Conservation (phyloP, 2,329 filamentous ascomycete species). For the Domatiomyces globalis region DNA sequence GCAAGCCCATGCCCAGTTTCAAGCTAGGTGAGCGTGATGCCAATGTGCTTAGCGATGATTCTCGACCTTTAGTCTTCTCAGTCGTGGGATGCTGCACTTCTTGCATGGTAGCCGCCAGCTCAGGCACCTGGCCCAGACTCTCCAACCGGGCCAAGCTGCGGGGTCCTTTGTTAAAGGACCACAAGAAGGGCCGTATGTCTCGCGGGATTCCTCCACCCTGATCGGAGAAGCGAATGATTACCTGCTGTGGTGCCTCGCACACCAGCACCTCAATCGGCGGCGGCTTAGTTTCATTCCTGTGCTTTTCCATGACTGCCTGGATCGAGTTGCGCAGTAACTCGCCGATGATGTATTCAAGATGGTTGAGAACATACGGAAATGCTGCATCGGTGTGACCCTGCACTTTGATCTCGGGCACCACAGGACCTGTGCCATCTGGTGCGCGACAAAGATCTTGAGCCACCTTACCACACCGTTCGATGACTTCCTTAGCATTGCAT, state of each 20-base stretch:
- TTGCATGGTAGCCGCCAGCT: slow-evolving; percentile 85
- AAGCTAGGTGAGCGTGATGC: slow-evolving; percentile 74
- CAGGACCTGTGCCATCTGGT: slow-evolving; percentile 56
- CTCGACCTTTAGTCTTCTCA: slow-evolving; percentile 21
- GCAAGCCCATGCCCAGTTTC: slow-evolving; percentile 79
- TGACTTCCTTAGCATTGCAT: slow-evolving; percentile 79
- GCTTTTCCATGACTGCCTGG: slow-evolving; percentile 73
- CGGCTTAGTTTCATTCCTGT: slow-evolving; percentile 30
- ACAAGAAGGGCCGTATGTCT: slow-evolving; percentile 74
- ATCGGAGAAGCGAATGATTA: slow-evolving; percentile 92
- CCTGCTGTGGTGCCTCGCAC: slow-evolving; percentile 84
- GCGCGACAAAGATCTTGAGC: slow-evolving; percentile 60
- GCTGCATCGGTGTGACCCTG: slow-evolving; percentile 76
- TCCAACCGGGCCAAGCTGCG: slow-evolving; percentile 62
- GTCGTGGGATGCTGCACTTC: slow-evolving; percentile 36
- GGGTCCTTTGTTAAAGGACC: slow-evolving; percentile 93
- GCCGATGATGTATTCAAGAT: slow-evolving; percentile 93
- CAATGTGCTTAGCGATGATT: slow-evolving; percentile 62
- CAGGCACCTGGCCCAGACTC: slow-evolving; percentile 74
- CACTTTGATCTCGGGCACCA: slow-evolving; percentile 67
- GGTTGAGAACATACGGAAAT: slow-evolving; percentile 91
- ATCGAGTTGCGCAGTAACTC: slow-evolving; percentile 91
- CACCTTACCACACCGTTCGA: slow-evolving; percentile 65
- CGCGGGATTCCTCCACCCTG: slow-evolving; percentile 82
- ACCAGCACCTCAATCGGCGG: slow-evolving; percentile 88